Percentiles rank a stretch among this genome's conserved stretches.
Conservation (phyloP, 768 basidiomycete species). For the Trametes coccinea region DNA sequence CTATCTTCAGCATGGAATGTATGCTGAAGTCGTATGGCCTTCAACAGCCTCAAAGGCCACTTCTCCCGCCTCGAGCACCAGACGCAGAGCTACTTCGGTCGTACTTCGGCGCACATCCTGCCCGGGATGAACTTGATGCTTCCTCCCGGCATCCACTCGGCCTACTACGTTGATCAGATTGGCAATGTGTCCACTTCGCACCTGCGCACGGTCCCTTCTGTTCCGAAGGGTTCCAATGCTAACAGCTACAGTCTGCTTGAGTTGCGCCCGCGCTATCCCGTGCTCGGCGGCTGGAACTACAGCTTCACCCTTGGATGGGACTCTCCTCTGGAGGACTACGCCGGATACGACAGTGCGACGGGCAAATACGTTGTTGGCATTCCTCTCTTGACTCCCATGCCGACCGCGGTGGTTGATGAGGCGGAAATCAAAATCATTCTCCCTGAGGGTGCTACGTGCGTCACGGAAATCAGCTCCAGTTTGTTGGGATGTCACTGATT, state of each 20-base stretch:
- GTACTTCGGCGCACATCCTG: conserved; percentile 67
- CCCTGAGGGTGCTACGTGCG: conserved; percentile 95
- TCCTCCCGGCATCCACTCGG: conserved; percentile 76
- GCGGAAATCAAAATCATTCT: conserved; percentile 79
- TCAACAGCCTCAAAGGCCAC: conserved; percentile 82
- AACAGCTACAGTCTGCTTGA: conserved; percentile 72
- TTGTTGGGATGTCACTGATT: neutral
- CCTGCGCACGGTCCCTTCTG: conserved; percentile 68
- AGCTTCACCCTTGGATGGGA: conserved; percentile 94
- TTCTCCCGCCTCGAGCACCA: conserved; percentile 93
- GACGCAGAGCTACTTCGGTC: conserved; percentile 67
- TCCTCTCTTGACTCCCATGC: conserved; percentile 82
- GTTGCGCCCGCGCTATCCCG: conserved; percentile 84
- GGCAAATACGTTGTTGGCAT: conserved; percentile 75
- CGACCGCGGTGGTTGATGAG: conserved; percentile 78
- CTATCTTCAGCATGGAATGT: too few species aligned
- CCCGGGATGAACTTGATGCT: conserved; percentile 76
- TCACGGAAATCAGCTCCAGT: neutral
- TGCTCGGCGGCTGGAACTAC: conserved; percentile 98
- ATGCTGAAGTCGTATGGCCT: neutral
- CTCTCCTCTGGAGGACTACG: conserved; percentile 74
- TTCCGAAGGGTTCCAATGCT: conserved; percentile 53
- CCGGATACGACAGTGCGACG: conserved; percentile 59
- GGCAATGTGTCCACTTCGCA: conserved; percentile 97
- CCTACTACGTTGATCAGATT: conserved; percentile 89